Base-by-base conservation (phyloP, 2,329 filamentous ascomycete genomes). In the Amauroascus niger region DNA sequence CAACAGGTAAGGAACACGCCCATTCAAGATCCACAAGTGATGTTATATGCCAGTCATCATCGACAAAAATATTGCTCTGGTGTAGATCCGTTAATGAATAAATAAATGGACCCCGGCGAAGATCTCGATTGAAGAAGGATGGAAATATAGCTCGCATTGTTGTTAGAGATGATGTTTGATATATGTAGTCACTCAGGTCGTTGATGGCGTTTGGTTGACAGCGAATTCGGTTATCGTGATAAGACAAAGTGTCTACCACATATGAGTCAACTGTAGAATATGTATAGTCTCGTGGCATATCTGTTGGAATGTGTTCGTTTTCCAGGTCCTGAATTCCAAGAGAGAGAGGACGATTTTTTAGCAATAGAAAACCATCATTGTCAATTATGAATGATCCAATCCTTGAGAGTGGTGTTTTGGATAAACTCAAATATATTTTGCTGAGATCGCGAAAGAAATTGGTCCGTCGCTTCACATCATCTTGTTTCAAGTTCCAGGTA, bases 361-460 rank as follows among this genome's bases (percentile, higher is more conserved):
- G 49, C 11, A 35, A 46, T n/a, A 66, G 35, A 39, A 55, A 57
- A 8, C 65, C 60, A 13, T 62, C 33, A 3, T 62, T 45, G 47
- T 68, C 57, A 14, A 71, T 61, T 8, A 59, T 60, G 11, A 65
- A 61, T 6, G 69, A 71, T 3, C 67, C 67, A 49, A 72, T 71
- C 9, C 60, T 58, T 4, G 62, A 63, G 6, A 67, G 44, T 24
- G 65, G 61, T 4, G n/a, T 14, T 35, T 35, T 35, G 33, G 33
- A 7, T 11, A 35, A 13, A 22, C 49, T 56, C 4, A 64, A 20
- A 0, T 62, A 53, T 30, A 64, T 62, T 1, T 49, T 54, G 9
- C 58, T 57, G 13, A 63, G 50, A 32, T 32, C 50, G 8, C 37
- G 54, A 49, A 62, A 64, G 8, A 65, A 54, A 41, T 62, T 65